Conservation (phyloP, 768 basidiomycete species). For the Leccinum longicurvipes region DNA sequence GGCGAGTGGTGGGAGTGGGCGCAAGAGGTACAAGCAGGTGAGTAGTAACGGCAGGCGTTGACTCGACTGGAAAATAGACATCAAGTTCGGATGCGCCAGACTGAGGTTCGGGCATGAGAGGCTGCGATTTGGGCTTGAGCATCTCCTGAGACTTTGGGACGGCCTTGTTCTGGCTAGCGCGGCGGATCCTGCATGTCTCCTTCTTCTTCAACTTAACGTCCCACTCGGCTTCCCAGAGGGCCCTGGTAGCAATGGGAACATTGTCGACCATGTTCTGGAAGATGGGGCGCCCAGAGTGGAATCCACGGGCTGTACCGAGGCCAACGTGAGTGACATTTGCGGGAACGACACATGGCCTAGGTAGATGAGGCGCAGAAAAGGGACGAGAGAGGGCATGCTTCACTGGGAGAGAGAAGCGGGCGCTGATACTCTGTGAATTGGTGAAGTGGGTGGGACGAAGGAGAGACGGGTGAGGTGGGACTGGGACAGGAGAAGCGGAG, state of each 20-base stretch:
- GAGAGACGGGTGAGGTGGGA: conserved; percentile 4
- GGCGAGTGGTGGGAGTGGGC: conserved; percentile 65
- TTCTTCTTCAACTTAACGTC: conserved; percentile 55
- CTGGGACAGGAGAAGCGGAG: conserved; percentile 27
- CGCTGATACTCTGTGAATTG: conserved; percentile 42
- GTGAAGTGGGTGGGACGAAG: conserved; percentile 16
- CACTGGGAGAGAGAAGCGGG: conserved; percentile 54
- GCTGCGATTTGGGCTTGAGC: conserved; percentile 23
- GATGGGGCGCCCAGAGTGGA: conserved; percentile 67
- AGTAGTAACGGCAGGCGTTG: conserved; percentile 48
- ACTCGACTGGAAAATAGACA: conserved; percentile 53
- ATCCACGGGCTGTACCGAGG: conserved; percentile 71
- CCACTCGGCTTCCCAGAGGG: conserved; percentile 73
- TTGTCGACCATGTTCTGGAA: conserved; percentile 81
- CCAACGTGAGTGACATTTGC: conserved; percentile 63
- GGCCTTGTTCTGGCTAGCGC: conserved; percentile 18
- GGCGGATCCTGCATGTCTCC: conserved; percentile 23
- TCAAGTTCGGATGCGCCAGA: conserved; percentile 45
- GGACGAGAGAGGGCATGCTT: conserved; percentile 49
- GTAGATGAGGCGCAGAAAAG: conserved; percentile 49
- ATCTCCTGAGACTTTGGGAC: conserved; percentile 26
- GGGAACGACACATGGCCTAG: conserved; percentile 50
- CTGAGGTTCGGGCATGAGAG: conserved; percentile 1
- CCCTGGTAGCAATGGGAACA: conserved; percentile 71
- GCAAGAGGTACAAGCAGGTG: conserved; percentile 73